Evolutionary conservation across 1,284 basidiomycete genomes (phyloP).

Genomic region (Hemileia vastatrix): DNA sequence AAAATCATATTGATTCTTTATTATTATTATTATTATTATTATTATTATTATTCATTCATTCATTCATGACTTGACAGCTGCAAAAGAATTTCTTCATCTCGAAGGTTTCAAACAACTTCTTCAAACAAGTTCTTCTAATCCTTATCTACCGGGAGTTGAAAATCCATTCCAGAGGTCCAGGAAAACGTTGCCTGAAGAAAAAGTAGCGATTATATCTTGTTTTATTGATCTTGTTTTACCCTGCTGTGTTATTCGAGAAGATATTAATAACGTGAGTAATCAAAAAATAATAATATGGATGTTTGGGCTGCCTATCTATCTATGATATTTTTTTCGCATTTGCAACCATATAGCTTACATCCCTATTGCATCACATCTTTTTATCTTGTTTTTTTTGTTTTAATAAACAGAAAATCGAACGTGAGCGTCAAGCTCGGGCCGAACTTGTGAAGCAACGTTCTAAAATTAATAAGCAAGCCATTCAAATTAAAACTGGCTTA

Average conservation of each 20-base stretch:
- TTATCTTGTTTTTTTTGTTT: background rate
- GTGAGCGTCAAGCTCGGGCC: slow-evolving; percentile 19
- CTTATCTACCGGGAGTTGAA: no score
- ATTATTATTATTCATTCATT: no score
- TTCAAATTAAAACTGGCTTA: slow-evolving; percentile 14
- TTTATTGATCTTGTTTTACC: slow-evolving; percentile 20
- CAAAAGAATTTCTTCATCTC: no score
- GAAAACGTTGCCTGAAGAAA: slow-evolving; percentile 12
- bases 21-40: no score
- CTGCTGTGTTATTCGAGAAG: background rate
- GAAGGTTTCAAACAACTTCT: no score
- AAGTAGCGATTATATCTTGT: slow-evolving; percentile 14
- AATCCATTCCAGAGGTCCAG: no score
- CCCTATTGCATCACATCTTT: background rate
- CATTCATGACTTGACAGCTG: no score
- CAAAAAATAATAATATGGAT: background rate
- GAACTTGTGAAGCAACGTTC: slow-evolving; percentile 20
- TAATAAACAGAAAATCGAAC: slow-evolving; percentile 21
- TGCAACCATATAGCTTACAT: no score
- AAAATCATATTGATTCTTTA: no score
- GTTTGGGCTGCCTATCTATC: no score
- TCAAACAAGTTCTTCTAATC: no score
- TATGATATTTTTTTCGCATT: no score
- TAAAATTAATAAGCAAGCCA: slow-evolving; percentile 20
- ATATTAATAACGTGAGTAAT: background rate